phyloP scores from a whole-genome alignment of 2,329 filamentous ascomycete species.

The Sporothrix phasma region DNA sequence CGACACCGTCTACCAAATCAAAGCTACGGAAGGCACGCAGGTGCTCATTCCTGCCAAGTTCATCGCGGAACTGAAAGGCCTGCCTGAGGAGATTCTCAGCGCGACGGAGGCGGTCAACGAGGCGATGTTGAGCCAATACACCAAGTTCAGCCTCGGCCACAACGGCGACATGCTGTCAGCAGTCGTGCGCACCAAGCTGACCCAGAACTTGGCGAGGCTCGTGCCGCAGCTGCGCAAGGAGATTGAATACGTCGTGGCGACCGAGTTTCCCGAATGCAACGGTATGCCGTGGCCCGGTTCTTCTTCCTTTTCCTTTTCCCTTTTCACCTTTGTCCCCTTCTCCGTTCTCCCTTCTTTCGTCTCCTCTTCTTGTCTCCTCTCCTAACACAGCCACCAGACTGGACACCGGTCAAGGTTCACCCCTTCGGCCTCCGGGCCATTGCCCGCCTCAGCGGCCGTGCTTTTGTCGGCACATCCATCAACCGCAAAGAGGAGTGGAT shows the following conservation, averaged over 20 bases:
- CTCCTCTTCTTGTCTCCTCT: too few species aligned
- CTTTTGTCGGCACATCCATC: slow-evolving; percentile 42
- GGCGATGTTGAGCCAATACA: slow-evolving; percentile 42
- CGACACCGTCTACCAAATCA: slow-evolving; percentile 41
- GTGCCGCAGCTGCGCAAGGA: slow-evolving; percentile 38
- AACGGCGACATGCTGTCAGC: slow-evolving; percentile 36
- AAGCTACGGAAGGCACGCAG: slow-evolving; percentile 40
- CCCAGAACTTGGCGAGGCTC: slow-evolving; percentile 38
- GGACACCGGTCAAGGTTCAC: slow-evolving; percentile 45
- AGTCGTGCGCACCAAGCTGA: slow-evolving; percentile 37
- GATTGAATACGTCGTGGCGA: slow-evolving; percentile 35
- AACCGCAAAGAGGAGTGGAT: slow-evolving; percentile 46
- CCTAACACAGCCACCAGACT: too few species aligned
- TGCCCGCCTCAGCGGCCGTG: slow-evolving; percentile 42
- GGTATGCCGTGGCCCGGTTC: slow-evolving; percentile 21
- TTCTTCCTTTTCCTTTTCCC: background rate
- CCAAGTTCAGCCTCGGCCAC: slow-evolving; percentile 38
- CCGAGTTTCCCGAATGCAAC: slow-evolving; percentile 39
- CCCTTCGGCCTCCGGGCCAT: slow-evolving; percentile 42
- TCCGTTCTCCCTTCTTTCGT: too few species aligned
- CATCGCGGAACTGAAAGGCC: slow-evolving; percentile 36
- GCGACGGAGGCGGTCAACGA: slow-evolving; percentile 40
- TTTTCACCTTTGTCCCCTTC: background rate
- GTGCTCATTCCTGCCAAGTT: slow-evolving; percentile 37
- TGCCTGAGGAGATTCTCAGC: slow-evolving; percentile 40